These are phyloP conservation scores for Murraya paniculata DNA, from an alignment of 345 rosid species.

Conservation along the genomic window DNA sequence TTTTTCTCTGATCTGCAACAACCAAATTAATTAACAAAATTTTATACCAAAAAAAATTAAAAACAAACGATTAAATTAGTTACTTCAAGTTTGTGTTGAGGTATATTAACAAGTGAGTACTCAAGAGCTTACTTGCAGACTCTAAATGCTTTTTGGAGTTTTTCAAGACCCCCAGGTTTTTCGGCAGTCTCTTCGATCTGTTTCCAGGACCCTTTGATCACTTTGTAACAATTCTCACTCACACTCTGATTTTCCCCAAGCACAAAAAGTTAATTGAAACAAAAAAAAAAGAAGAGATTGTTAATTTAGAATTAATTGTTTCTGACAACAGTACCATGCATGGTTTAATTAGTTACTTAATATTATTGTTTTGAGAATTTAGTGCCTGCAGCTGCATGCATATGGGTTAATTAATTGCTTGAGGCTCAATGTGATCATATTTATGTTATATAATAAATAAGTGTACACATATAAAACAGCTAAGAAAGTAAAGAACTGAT, in stretches of 20 bases:
- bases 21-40: not conserved
- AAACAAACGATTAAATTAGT: not conserved
- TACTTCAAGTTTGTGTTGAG: not conserved
- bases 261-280: not conserved
- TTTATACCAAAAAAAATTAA: not conserved
- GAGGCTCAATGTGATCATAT: no score
- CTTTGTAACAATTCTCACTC: slow-evolving; percentile 58
- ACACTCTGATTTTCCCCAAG: slow-evolving; percentile 27
- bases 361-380: no score
- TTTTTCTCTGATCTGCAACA: slow-evolving; percentile 30
- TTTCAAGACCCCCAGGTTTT: slow-evolving; percentile 33
- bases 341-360: no score
- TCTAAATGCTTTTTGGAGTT: slow-evolving; percentile 39
- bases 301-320: no score
- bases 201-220: slow-evolving; percentile 53
- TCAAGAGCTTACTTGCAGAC: slow-evolving; percentile 43
- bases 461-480: not conserved
- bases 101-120: not conserved
- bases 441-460: no score
- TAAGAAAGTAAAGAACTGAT: not conserved
- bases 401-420: no score
- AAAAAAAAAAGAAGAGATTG: no score
- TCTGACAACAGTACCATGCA: no score
- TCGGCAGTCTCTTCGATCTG: slow-evolving; percentile 30
- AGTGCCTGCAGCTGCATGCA: no score